Percentiles rank a stretch among this genome's conserved stretches.
Evolutionary conservation across 768 basidiomycete species (phyloP).

Genomic region (Cystofilobasidium macerans): DNA sequence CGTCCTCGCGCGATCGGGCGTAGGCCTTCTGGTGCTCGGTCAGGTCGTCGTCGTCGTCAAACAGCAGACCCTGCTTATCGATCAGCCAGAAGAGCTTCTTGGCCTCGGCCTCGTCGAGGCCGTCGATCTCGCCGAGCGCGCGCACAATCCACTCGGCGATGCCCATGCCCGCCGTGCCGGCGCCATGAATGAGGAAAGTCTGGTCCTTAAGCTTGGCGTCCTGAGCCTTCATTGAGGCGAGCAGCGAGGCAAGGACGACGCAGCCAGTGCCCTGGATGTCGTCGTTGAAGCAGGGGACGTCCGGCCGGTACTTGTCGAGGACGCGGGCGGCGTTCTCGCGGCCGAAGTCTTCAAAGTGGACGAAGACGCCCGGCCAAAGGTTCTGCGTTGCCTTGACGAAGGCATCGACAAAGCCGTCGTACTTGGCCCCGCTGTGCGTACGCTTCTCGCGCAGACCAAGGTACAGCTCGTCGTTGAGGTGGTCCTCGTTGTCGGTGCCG

Average conservation of each 20-base stretch:
- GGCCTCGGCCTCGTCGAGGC: slow-evolving; percentile 48
- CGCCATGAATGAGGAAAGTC: slow-evolving; percentile 63
- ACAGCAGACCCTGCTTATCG: slow-evolving; percentile 30
- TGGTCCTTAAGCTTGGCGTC: slow-evolving; percentile 53
- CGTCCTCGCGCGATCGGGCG: slow-evolving; percentile 35
- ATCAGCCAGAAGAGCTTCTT: slow-evolving; percentile 52
- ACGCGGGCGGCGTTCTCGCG: slow-evolving; percentile 62
- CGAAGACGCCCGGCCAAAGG: neutral
- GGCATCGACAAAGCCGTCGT: slow-evolving; percentile 54
- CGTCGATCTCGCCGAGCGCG: slow-evolving; percentile 34
- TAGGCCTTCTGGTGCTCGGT: slow-evolving; percentile 49
- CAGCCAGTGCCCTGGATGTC: slow-evolving; percentile 50
- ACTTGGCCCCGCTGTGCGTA: slow-evolving; percentile 56
- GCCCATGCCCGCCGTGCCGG: slow-evolving; percentile 52
- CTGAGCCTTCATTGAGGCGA: slow-evolving; percentile 31
- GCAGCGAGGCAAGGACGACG: slow-evolving; percentile 37
- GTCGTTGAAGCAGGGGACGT: slow-evolving; percentile 68
- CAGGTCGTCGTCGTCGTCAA: slow-evolving; percentile 14
- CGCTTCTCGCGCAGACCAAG: slow-evolving; percentile 49
- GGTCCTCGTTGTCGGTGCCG: slow-evolving; percentile 58
- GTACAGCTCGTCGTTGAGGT: slow-evolving; percentile 42
- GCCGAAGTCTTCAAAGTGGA: slow-evolving; percentile 35
- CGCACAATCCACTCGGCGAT: slow-evolving; percentile 43
- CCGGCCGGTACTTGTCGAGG: slow-evolving; percentile 49
- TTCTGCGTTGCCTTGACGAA: slow-evolving; percentile 8